Base-by-base conservation (phyloP, 2,329 filamentous ascomycete species). In the Fusarium sp. region DNA sequence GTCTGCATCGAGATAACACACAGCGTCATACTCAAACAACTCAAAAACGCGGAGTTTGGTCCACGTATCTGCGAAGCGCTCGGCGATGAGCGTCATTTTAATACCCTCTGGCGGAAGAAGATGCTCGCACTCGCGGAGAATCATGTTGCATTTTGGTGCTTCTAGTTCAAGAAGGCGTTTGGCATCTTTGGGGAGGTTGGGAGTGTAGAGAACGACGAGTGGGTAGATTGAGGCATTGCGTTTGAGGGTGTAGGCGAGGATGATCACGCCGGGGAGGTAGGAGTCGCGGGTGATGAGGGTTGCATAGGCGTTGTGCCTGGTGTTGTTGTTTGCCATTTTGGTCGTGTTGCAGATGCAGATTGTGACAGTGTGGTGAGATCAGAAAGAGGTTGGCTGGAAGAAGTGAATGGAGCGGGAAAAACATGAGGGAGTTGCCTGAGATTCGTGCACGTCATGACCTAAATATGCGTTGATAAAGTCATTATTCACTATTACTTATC, bases 261-360 rank as follows among this genome's bases (percentile, higher is more conserved):
- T 65, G 6, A 74, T 52, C 18, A 74, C 66, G 3, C 72, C 72
- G n/a, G 72, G 65, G 26, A 74, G 56, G 33, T 74, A 74, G 7
- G 72, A 73, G 26, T 71, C 49, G 17, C 71, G 71, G 15, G 72
- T 74, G 46, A 74, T 70, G 58, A 74, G 72, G 49, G 72, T 74
- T 55, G 71, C 66, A 57, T 72, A 74, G 54, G 71, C 71, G 9
- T 74, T 74, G 32, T 55, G 46, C 52, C 63, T 37, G 14, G 48
- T 12, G 26, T 27, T 6, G 12, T 44, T 52, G 2, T n/a, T 23
- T 38, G 50, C 42, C 66, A 69, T 69, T 30, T 54, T 26, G 12
- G 38, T 61, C 56, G 9, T 26, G 12, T 33, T 65, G 52, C 61
- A 66, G 45, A 49, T 35, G 33, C 14, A 27, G 14, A 23, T 23